Base-by-base conservation (phyloP, 192 early-diverging fungal species). In the Entomortierella parvispora region DNA sequence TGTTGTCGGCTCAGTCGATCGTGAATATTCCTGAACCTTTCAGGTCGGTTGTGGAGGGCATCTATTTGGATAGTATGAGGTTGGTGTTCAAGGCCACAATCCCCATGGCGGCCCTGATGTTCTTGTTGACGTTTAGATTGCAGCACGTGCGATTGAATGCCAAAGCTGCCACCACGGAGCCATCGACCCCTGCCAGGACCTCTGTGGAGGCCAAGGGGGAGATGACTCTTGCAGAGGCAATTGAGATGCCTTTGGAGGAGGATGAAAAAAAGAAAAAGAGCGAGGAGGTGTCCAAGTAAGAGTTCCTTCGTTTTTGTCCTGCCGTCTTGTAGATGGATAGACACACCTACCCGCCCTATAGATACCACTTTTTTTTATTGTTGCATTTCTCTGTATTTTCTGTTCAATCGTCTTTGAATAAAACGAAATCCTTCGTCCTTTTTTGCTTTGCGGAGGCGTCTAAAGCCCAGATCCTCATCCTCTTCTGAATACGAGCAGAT, bases 51-150 rank as follows among this genome's bases (percentile, higher is more conserved):
- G 74, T 77, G 14, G 74, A 77, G 43, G 54, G 7, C 0, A 68
- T 77, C 40, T 77, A 77, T 58, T 44, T 77, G 42, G 43, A 77
- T 9, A 55, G 58, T 20, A 77, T 77, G 74, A 77, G 64, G 55
- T 68, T 53, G 7, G 74, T 77, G 7, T 77, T 77, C 55, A 77
- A 77, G 48, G 74, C 74, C 5, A 77, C 74, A 25, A 68, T 77
- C 31, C 74, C 74, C 12, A 77, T 77, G 74, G 74, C 74, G 10
- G 74, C 49, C 17, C 42, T 77, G 2, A 68, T 68, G 74, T 68
- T 68, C 26, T 20, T 77, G 37, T 45, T 77, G 55, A 68, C 74
- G 4, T 68, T 77, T n/a, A 58, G 60, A 12, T 34, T 77, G 42
- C 50, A 47, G 31, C 74, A 77, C 32, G 54, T 68, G 2, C 42